These are phyloP conservation scores for Takashimella tepidaria DNA, from an alignment of 1,284 basidiomycete genomes.

Conservation along the genomic window DNA sequence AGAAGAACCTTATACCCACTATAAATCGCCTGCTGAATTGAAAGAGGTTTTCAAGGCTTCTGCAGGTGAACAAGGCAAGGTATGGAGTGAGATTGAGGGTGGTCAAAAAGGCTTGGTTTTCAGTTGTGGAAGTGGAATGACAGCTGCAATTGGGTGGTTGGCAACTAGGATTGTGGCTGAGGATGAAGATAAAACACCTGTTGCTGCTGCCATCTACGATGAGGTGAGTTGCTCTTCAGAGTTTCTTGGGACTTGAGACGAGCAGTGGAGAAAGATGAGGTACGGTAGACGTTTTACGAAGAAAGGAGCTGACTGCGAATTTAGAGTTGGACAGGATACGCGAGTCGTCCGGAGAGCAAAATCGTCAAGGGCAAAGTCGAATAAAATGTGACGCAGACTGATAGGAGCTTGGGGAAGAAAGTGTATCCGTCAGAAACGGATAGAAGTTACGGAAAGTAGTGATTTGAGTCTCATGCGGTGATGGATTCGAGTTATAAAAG, in stretches of 20 bases:
- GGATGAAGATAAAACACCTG: conserved; percentile 51
- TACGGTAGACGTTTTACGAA: background rate
- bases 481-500: too few species aligned
- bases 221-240: conserved; percentile 39
- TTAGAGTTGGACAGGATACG: conserved; percentile 40
- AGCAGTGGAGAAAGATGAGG: background rate
- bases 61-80: conserved; percentile 46
- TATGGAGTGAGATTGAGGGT: conserved; percentile 53
- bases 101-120: conserved; percentile 62
- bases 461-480: too few species aligned
- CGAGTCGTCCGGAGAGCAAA: conserved; percentile 22
- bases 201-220: conserved; percentile 47
- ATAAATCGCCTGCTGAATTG: conserved; percentile 60
- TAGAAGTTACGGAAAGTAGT: too few species aligned
- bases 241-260: background rate
- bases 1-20: conserved; percentile 49
- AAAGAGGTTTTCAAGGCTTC: conserved; percentile 54
- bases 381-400: too few species aligned
- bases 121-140: conserved; percentile 93
- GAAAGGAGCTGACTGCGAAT: conserved; percentile 8
- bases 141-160: conserved; percentile 86
- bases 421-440: too few species aligned
- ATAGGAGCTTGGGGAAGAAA: too few species aligned
- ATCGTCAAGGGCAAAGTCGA: conserved; percentile 14
- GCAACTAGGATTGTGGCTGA: conserved; percentile 81